These are phyloP conservation scores for Phellopilus nigrolimitatus DNA, from an alignment of 1,284 basidiomycete genomes.

Conservation along the genomic window DNA sequence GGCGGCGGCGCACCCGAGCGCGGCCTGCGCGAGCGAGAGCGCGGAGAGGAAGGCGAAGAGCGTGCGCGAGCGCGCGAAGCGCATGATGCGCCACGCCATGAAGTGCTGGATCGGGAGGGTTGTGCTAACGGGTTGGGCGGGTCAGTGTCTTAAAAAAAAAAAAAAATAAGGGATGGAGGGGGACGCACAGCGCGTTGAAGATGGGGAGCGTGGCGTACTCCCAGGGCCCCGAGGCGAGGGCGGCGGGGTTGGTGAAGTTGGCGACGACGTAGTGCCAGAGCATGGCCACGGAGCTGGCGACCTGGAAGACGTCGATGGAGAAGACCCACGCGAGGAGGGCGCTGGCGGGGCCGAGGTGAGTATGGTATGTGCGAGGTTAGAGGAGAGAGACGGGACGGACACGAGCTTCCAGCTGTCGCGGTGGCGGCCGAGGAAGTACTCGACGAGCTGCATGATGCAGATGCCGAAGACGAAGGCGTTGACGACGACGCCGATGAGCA, in stretches of 20 bases:
- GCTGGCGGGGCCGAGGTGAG: neutral
- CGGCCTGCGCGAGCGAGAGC: slow-evolving; percentile 8
- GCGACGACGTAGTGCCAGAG: slow-evolving; percentile 15
- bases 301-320: slow-evolving; percentile 8
- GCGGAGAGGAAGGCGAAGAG: slow-evolving; percentile 7
- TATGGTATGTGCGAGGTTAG: neutral
- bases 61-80: slow-evolving; percentile 1
- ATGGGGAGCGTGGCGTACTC: slow-evolving; percentile 13
- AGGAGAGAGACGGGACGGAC: neutral
- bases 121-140: neutral
- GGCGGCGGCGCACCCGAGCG: neutral
- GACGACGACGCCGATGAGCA: slow-evolving; percentile 14
- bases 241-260: slow-evolving; percentile 12
- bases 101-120: slow-evolving; percentile 16
- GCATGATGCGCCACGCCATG: slow-evolving; percentile 13
- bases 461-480: slow-evolving; percentile 11
- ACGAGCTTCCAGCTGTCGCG: neutral
- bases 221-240: slow-evolving; percentile 7
- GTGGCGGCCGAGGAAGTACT: neutral
- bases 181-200: slow-evolving; percentile 1
- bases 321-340: neutral
- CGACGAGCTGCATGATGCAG: slow-evolving; percentile 11
- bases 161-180: neutral
- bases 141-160: too few relatives aligned
- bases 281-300: slow-evolving; percentile 5